Base-by-base conservation (phyloP, 306 rosid genomes). In the Aeschynomene evenia region DNA sequence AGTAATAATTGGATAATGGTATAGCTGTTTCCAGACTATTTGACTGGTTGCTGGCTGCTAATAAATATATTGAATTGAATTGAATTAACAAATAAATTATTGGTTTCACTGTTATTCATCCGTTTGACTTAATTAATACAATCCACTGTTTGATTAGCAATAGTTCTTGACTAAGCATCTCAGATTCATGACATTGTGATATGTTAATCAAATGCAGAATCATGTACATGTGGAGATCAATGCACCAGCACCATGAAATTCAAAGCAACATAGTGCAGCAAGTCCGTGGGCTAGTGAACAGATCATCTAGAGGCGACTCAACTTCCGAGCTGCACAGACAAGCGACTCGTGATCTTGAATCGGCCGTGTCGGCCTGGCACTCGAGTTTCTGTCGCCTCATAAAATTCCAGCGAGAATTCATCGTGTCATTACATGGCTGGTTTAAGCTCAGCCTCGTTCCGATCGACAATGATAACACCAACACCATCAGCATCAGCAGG, bases 221-320 rank as follows among this genome's bases (percentile, higher is more conserved):
- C 51, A 91, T 89, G 99, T 95, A 95, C 88, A 89, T 95, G 99
- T 95, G 99, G 99, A 89, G 53, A 80, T 73, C 91, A 70, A 95
- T 95, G 99, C 92, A 91, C 79, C 92, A 83, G 58, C 82, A 81
- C 83, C 99, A 95, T 51, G 97, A 95, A 77, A 62, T 87, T 68
- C 99, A 95, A 73, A 89, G 87, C 82, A 68, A 86, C 87, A 89
- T 95, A 24, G 96, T 95, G 68, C 96, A 95, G 75, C 99, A 95
- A 84, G 99, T 95, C 62, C 90, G 85, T 4, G 97, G 99, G 46
- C 97, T 95, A 14, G 96, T 89, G 68, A 91, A 86, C 80, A 58
- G 39, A 74, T 73, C 91, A 37, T 43, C 88, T 18, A 85, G 87
- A 62, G 95, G 88, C 12, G 84, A 80, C 72, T 85, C 95, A 16